These are phyloP conservation scores for Aspergillus caelatus DNA, from an alignment of 2,329 filamentous ascomycete species.

Conservation along the genomic window DNA sequence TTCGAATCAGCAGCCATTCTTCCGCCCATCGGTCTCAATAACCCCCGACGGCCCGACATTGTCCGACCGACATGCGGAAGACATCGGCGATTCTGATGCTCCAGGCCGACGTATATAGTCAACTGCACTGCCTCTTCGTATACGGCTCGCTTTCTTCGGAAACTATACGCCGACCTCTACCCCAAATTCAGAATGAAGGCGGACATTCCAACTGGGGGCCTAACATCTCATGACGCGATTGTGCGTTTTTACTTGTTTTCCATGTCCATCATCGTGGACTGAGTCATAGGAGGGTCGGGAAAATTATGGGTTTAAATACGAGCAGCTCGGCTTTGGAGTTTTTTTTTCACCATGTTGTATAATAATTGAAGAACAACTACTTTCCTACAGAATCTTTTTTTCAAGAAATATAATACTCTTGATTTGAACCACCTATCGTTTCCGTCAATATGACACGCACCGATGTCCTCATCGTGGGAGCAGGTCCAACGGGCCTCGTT, in stretches of 20 bases:
- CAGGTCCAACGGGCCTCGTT: conserved; percentile 50
- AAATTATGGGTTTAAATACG: not conserved
- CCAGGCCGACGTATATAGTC: not conserved
- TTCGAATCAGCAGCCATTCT: not conserved
- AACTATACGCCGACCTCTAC: not conserved
- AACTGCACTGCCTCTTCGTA: not conserved
- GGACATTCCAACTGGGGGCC: not conserved
- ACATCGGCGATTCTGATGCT: not conserved
- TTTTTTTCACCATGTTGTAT: not conserved
- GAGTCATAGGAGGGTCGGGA: not conserved
- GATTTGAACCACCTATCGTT: no score
- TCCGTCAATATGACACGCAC: conserved; percentile 1
- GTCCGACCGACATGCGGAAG: not conserved
- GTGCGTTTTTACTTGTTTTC: no score
- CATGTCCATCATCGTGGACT: no score
- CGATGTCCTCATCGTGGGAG: conserved; percentile 50
- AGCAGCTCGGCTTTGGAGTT: no score
- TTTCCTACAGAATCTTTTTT: accelerated
- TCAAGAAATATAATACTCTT: not conserved
- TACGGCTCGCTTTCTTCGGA: not conserved
- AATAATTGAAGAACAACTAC: not conserved
- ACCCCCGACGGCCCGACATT: not conserved
- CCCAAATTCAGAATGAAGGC: not conserved
- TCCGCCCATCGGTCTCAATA: not conserved
- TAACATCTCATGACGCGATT: not conserved